Evolutionary conservation across 768 basidiomycete species (phyloP).

Genomic region (Lactarius sp.): DNA sequence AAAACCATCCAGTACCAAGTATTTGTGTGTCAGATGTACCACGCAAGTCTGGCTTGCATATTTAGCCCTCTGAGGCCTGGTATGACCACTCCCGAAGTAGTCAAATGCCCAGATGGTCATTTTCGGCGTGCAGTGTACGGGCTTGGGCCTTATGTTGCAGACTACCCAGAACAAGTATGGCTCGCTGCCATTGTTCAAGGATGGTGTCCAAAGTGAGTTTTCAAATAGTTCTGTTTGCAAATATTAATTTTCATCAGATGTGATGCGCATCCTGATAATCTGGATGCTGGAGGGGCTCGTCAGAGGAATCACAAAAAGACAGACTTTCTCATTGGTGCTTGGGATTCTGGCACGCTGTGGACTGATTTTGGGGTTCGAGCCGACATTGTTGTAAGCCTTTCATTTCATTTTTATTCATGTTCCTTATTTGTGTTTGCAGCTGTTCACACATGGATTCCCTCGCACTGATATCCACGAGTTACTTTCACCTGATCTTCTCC

Average conservation of each 20-base stretch:
- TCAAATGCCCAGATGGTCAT: too few relatives aligned
- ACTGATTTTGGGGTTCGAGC: neutral
- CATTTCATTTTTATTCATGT: too few relatives aligned
- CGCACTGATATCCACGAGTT: neutral
- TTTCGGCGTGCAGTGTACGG: too few relatives aligned
- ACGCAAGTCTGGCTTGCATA: neutral
- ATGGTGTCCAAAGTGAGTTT: neutral
- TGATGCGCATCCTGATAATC: too few relatives aligned
- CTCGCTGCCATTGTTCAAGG: neutral
- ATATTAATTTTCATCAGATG: too few relatives aligned
- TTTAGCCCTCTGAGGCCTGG: neutral
- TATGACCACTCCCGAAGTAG: neutral
- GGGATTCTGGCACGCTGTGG: neutral
- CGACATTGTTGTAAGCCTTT: neutral
- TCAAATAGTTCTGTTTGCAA: too few relatives aligned
- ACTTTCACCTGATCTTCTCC: neutral
- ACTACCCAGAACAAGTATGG: neutral
- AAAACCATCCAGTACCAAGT: neutral
- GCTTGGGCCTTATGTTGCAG: neutral
- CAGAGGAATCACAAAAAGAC: neutral
- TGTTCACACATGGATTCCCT: neutral
- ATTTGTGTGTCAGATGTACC: neutral
- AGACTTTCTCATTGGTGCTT: neutral
- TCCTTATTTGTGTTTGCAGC: neutral
- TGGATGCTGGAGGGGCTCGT: too few relatives aligned